phyloP scores from a whole-genome alignment of 192 early-diverging fungal species.

The Geranomyces variabilis region DNA sequence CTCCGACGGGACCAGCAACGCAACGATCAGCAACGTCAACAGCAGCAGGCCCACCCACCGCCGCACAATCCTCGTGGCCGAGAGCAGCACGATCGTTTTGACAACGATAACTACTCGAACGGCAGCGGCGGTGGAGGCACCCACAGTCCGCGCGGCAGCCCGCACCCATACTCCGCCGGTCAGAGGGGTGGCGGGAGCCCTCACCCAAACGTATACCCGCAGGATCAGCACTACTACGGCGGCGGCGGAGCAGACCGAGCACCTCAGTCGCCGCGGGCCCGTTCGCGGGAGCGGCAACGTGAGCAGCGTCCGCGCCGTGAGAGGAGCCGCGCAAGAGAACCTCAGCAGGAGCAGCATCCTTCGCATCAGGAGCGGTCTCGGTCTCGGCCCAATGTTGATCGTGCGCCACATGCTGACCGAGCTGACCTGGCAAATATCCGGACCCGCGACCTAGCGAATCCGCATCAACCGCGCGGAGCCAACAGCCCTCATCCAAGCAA shows the following conservation, averaged over 20 bases:
- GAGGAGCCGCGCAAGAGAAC: conserved; percentile 3
- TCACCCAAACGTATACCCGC: neutral
- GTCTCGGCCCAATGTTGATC: neutral
- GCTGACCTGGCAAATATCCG: neutral
- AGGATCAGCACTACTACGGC: conserved; percentile 1
- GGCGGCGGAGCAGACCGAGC: neutral
- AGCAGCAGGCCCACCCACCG: neutral
- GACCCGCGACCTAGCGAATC: neutral
- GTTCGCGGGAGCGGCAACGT: neutral
- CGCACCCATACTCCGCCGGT: neutral
- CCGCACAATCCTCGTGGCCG: neutral
- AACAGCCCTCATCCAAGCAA: neutral
- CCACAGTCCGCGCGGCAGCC: neutral
- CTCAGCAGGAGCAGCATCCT: neutral
- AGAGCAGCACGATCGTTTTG: neutral
- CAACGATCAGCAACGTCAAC: neutral
- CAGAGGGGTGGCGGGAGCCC: neutral
- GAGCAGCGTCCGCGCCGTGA: neutral
- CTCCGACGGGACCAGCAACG: neutral
- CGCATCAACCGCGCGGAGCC: neutral
- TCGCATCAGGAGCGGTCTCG: conserved; percentile 12
- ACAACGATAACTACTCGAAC: neutral
- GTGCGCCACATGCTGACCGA: neutral
- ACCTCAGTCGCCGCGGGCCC: neutral
- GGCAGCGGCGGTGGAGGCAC: neutral